phyloP scores from a whole-genome alignment of 441 rosid genomes.

The Syzygium syzygioides region DNA sequence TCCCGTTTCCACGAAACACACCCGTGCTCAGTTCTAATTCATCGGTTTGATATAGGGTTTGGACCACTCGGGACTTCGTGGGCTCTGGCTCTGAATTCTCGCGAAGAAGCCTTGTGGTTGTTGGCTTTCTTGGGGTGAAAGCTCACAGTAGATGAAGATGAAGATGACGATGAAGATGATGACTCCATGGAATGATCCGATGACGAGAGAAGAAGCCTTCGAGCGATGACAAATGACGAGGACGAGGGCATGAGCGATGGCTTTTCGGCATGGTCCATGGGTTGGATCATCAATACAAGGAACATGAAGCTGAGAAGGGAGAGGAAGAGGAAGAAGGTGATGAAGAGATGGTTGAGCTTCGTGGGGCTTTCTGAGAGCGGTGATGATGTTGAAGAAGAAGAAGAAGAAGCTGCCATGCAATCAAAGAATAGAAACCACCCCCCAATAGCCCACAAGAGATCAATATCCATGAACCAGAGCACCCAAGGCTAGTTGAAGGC shows the following conservation, averaged over 20 bases:
- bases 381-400: not conserved
- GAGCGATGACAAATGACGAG: constrained; percentile 18
- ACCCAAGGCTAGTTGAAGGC: constrained; percentile 32
- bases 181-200: constrained; percentile 29
- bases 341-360: constrained; percentile 15
- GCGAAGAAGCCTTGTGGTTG: constrained; percentile 19
- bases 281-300: constrained; percentile 23
- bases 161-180: constrained; percentile 4
- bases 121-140: constrained; percentile 22
- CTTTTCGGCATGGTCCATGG: constrained; percentile 11
- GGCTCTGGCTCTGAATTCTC: constrained; percentile 40
- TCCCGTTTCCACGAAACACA: not conserved
- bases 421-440: constrained; percentile 58
- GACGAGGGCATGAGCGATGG: constrained; percentile 12
- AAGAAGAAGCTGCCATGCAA: constrained; percentile 70
- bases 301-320: constrained; percentile 33
- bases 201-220: constrained; percentile 45
- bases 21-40: not conserved
- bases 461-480: constrained; percentile 92
- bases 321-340: constrained; percentile 24
- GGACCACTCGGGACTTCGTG: constrained; percentile 98
- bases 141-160: not conserved
- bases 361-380: constrained; percentile 19
- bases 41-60: constrained; percentile 84
- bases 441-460: constrained; percentile 87